phyloP scores from a whole-genome alignment of 805 yeast species.

The Geotrichum ghanense region DNA sequence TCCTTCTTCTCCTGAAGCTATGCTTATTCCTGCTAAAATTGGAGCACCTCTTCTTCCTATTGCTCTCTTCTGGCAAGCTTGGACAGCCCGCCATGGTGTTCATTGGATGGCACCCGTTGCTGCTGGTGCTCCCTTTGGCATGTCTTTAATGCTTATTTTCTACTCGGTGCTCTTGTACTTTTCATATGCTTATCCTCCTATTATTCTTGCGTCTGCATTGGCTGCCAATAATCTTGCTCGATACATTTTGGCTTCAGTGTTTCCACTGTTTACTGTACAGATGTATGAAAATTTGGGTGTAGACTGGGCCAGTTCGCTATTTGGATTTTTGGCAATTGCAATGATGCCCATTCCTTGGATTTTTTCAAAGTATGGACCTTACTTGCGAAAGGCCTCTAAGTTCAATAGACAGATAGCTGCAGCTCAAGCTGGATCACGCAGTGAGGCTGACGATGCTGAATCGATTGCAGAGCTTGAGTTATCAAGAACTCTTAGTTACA shows the following conservation, averaged over 20 bases:
- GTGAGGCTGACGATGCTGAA: neutral
- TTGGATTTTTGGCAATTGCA: slow-evolving; percentile 38
- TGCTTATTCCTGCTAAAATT: slow-evolving; percentile 41
- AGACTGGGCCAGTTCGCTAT: slow-evolving; percentile 43
- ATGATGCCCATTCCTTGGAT: slow-evolving; percentile 47
- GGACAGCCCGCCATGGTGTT: slow-evolving; percentile 38
- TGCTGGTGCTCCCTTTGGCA: slow-evolving; percentile 40
- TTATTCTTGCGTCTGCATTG: slow-evolving; percentile 43
- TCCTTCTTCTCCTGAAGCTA: slow-evolving; percentile 36
- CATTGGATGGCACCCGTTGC: slow-evolving; percentile 48
- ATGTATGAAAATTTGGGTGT: slow-evolving; percentile 41
- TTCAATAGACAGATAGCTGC: neutral
- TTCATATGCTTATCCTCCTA: slow-evolving; percentile 52
- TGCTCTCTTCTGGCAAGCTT: slow-evolving; percentile 51
- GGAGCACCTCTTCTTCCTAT: slow-evolving; percentile 37
- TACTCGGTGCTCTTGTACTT: slow-evolving; percentile 52
- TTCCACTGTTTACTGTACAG: slow-evolving; percentile 47
- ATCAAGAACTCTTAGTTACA: neutral
- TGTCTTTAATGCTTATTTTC: slow-evolving; percentile 45
- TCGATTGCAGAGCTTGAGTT: neutral
- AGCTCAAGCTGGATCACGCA: neutral
- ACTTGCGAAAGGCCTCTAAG: slow-evolving; percentile 20
- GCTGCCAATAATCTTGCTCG: slow-evolving; percentile 54
- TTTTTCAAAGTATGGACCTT: slow-evolving; percentile 39
- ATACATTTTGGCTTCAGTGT: slow-evolving; percentile 47